A percentile compares a stretch with the other conserved stretches of the same genome.
phyloP scores from a whole-genome alignment of 169 alveolate genomes.

The Sarcocystis neurona region DNA sequence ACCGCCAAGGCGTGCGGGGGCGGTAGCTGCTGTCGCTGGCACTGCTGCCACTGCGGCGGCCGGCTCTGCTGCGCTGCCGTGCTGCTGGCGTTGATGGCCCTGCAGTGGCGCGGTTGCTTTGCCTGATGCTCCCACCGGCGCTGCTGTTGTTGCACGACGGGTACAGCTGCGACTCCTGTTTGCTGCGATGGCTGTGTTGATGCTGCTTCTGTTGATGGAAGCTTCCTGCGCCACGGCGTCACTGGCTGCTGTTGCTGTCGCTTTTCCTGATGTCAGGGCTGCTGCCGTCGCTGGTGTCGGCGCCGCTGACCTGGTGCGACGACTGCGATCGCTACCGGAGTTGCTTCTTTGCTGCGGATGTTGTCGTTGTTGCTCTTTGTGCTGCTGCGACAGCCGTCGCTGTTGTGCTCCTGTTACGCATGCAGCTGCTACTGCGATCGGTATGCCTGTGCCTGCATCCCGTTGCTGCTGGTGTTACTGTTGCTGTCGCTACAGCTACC shows the following conservation, averaged over 20 bases:
- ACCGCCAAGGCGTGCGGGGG: too few species aligned
- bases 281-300: too few species aligned
- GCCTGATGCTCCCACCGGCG: background rate
- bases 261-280: too few species aligned
- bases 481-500: background rate
- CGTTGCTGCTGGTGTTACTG: background rate
- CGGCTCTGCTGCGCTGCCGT: background rate
- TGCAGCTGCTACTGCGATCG: too few species aligned
- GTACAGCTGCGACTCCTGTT: background rate
- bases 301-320: too few species aligned
- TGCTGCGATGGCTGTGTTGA: background rate
- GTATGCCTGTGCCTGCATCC: background rate
- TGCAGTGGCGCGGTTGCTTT: background rate
- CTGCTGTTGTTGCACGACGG: constrained; percentile 28
- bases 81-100: background rate
- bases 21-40: constrained; percentile 20
- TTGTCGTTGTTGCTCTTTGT: too few species aligned
- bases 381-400: too few species aligned
- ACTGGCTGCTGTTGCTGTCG: too few species aligned
- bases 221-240: too few species aligned
- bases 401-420: too few species aligned
- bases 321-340: too few species aligned
- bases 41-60: background rate
- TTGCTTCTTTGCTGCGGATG: too few species aligned
- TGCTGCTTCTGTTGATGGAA: background rate